phyloP scores from a whole-genome alignment of 805 yeast genomes.

The Nakazawaea anatomiae region DNA sequence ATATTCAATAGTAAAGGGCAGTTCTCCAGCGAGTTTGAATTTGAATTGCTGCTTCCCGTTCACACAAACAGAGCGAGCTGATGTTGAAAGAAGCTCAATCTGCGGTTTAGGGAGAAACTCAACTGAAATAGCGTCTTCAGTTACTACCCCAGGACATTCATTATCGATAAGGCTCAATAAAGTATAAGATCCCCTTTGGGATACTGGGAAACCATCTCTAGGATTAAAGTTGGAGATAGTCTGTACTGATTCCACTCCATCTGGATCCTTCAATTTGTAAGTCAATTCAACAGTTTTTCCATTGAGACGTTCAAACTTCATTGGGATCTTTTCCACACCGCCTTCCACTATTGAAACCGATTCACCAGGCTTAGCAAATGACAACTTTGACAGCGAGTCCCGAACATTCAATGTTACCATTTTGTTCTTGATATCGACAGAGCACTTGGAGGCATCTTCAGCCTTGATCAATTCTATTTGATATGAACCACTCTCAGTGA shows the following conservation, averaged over 20 bases:
- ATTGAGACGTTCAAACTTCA: conserved; percentile 28
- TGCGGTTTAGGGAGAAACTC: conserved; percentile 24
- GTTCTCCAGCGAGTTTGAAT: conserved; percentile 48
- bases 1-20: conserved; percentile 65
- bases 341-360: conserved; percentile 53
- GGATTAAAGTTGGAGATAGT: conserved; percentile 16
- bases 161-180: conserved; percentile 33
- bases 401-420: conserved; percentile 67
- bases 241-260: conserved; percentile 7
- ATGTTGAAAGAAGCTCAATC: conserved; percentile 12
- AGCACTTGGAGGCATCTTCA: conserved; percentile 73
- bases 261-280: conserved; percentile 23
- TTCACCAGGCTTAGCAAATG: conserved; percentile 23
- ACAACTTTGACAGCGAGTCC: conserved; percentile 53
- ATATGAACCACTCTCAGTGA: conserved; percentile 69
- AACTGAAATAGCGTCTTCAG: conserved; percentile 18
- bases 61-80: conserved; percentile 18
- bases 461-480: conserved; percentile 57
- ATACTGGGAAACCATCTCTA: conserved; percentile 23
- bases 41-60: conserved; percentile 17
- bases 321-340: conserved; percentile 49
- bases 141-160: conserved; percentile 39
- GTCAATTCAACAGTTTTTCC: conserved; percentile 25
- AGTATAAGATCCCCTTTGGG: conserved; percentile 36
- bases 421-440: conserved; percentile 57